Base-by-base conservation (phyloP, 176 grass and related monocot genomes). In the Oryza nivara region DNA sequence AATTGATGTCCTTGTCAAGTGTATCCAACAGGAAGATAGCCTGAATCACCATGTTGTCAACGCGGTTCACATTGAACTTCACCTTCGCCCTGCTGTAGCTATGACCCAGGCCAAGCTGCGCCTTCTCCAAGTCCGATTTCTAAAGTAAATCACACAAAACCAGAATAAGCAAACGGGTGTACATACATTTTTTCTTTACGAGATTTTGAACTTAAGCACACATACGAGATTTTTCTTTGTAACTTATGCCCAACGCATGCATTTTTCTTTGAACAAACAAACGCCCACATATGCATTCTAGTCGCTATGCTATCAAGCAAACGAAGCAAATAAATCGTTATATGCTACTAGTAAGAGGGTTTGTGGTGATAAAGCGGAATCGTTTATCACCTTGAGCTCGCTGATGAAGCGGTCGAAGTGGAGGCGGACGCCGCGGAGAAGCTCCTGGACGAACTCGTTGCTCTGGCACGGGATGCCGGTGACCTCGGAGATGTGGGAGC, bases 31-130 rank as follows among this genome's bases (percentile, higher is more conserved):
- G 78, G 70, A 97, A 97, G 64, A 97, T 97, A 34, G 94, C 91
- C 49, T 97, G 94, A 78, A 97, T 97, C 28, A 97, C 92, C 95
- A 97, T 97, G 84, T 97, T 94, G 82, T 91, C 95, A 16, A 94
- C 90, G 48, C 88, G 86, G 52, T 92, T 97, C 65, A 94, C 92
- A 86, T 94, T 97, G 81, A 94, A 97, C 87, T 97, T 97, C 15
- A 93, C 91, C 89, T 97, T 97, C 11, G 91, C 94, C 76, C 94
- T 88, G 79, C 89, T 93, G 72, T 93, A 97, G 73, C 91, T 93
- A 63, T 93, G 94, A 17, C 77, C 94, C 20, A 97, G 83, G 32
- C 89, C 87, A 4, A 92, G 87, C 49, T 93, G 94, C 16, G 91
- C 81, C 86, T 91, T 93, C 60, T 91, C 85, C 70, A 93, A 86